A percentile compares a stretch with the other conserved stretches of the same genome.
phyloP scores from a whole-genome alignment of 768 basidiomycete species.

The Butyriboletus loyo region DNA sequence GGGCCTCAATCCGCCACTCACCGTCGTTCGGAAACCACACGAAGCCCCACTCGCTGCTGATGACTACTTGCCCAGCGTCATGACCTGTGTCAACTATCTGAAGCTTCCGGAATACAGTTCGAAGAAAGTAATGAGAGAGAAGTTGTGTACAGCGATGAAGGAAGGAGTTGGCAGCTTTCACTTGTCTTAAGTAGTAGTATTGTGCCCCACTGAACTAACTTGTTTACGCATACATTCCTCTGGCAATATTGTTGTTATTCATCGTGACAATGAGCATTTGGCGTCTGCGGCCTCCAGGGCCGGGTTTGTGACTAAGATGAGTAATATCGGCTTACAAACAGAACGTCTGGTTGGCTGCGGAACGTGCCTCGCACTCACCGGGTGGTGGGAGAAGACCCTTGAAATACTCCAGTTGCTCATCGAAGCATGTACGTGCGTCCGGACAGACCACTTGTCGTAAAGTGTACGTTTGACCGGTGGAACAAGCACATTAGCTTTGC shows the following conservation, averaged over 20 bases:
- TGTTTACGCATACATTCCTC: slow-evolving; percentile 19
- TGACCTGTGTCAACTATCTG: slow-evolving; percentile 98
- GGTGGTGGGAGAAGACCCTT: neutral
- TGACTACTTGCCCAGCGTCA: slow-evolving; percentile 94
- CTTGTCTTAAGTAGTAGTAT: slow-evolving; percentile 61
- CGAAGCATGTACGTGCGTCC: slow-evolving; percentile 45
- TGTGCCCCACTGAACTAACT: slow-evolving; percentile 17
- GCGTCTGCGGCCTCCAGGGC: too few relatives aligned
- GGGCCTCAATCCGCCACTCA: slow-evolving; percentile 88
- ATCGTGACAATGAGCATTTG: slow-evolving; percentile 4
- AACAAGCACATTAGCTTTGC: slow-evolving; percentile 77
- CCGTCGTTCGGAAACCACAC: slow-evolving; percentile 95
- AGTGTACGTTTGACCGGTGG: slow-evolving; percentile 74
- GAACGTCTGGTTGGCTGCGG: slow-evolving; percentile 21
- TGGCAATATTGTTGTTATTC: slow-evolving; percentile 14
- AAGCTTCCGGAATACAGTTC: slow-evolving; percentile 96
- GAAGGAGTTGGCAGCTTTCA: slow-evolving; percentile 98
- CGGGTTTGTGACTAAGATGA: neutral
- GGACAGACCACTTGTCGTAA: slow-evolving; percentile 77
- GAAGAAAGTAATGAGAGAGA: slow-evolving; percentile 80
- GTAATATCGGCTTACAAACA: slow-evolving; percentile 8
- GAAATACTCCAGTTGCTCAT: neutral
- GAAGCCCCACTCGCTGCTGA: slow-evolving; percentile 88
- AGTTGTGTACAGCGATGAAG: slow-evolving; percentile 78
- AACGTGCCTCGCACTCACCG: slow-evolving; percentile 13